Percentiles rank a stretch among this genome's conserved stretches.
Conservation (phyloP, 164 flowering plant species). For the Chimonanthus praecox region DNA sequence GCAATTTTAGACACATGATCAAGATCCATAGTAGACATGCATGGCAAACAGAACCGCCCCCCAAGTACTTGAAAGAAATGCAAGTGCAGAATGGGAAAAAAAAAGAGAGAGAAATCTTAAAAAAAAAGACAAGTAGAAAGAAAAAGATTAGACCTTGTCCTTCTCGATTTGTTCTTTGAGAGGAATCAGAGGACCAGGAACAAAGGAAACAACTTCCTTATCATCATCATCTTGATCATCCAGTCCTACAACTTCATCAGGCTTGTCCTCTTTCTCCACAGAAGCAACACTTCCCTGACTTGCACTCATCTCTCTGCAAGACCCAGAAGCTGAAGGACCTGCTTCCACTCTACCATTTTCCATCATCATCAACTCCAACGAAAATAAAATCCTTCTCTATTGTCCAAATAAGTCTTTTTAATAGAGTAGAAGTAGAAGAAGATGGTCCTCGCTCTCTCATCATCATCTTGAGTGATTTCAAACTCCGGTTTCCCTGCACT, state of each 20-base stretch:
- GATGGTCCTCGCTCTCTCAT: neutral
- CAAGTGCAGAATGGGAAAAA: neutral
- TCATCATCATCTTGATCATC: slow-evolving; percentile 26
- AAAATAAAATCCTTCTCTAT: slow-evolving; percentile 5
- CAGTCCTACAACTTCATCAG: slow-evolving; percentile 20
- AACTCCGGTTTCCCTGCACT: no score
- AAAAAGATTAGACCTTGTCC: slow-evolving; percentile 24
- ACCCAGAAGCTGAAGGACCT: slow-evolving; percentile 27
- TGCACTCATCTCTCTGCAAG: slow-evolving; percentile 13
- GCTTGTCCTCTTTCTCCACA: slow-evolving; percentile 16
- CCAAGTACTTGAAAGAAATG: neutral
- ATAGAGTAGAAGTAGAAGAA: neutral
- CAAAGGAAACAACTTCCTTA: slow-evolving; percentile 26
- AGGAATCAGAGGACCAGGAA: slow-evolving; percentile 47
- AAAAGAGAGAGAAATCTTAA: neutral
- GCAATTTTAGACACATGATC: neutral
- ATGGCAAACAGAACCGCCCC: neutral
- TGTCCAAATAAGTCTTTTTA: neutral
- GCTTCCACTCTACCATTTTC: slow-evolving; percentile 27
- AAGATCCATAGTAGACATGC: no score
- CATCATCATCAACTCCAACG: slow-evolving; percentile 16
- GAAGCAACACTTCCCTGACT: slow-evolving; percentile 1
- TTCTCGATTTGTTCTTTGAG: slow-evolving; percentile 56
- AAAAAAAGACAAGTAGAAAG: neutral
- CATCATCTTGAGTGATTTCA: neutral